A percentile compares a stretch with the other conserved stretches of the same genome.
These are phyloP conservation scores for Stropharia rugosoannulata DNA, from an alignment of 768 basidiomycete species.

Conservation along the genomic window DNA sequence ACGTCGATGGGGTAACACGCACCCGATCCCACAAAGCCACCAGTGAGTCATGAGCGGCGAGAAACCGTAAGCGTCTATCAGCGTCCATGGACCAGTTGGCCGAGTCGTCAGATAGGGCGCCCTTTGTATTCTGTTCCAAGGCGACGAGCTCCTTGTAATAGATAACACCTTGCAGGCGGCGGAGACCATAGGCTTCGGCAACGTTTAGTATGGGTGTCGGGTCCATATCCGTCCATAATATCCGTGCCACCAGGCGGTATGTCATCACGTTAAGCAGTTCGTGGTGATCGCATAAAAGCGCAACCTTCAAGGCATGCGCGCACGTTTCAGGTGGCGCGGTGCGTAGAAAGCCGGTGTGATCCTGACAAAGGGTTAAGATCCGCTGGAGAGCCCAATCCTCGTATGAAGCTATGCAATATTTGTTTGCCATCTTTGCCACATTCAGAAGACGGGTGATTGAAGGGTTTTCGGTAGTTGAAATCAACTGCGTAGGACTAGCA, in stretches of 20 bases:
- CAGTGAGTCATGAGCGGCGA: slow-evolving; percentile 58
- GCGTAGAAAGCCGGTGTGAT: slow-evolving; percentile 28
- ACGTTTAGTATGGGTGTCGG: slow-evolving; percentile 48
- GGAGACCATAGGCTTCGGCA: slow-evolving; percentile 39
- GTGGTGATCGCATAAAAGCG: slow-evolving; percentile 46
- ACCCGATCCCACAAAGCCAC: slow-evolving; percentile 54
- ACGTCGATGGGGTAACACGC: slow-evolving; percentile 43
- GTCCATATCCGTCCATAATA: slow-evolving; percentile 52
- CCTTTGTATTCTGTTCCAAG: slow-evolving; percentile 32
- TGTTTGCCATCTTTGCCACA: slow-evolving; percentile 44
- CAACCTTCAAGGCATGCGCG: slow-evolving; percentile 50
- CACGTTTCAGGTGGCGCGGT: slow-evolving; percentile 31
- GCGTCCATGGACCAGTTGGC: slow-evolving; percentile 26
- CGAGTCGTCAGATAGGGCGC: slow-evolving; percentile 28
- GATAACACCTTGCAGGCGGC: slow-evolving; percentile 45
- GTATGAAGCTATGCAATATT: slow-evolving; percentile 45
- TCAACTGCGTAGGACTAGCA: slow-evolving; percentile 38
- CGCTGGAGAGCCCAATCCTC: slow-evolving; percentile 43
- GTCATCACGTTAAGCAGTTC: slow-evolving; percentile 48
- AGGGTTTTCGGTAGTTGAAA: slow-evolving; percentile 21
- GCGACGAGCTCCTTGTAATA: slow-evolving; percentile 50
- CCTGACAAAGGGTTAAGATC: slow-evolving; percentile 34
- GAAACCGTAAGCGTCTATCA: slow-evolving; percentile 45
- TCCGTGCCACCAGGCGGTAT: slow-evolving; percentile 46
- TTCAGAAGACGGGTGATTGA: slow-evolving; percentile 42